Evolutionary conservation across 139 green algal genomes (phyloP), one percentile per base, ranked within the genome.

Genomic region (Volvox africanus): DNA sequence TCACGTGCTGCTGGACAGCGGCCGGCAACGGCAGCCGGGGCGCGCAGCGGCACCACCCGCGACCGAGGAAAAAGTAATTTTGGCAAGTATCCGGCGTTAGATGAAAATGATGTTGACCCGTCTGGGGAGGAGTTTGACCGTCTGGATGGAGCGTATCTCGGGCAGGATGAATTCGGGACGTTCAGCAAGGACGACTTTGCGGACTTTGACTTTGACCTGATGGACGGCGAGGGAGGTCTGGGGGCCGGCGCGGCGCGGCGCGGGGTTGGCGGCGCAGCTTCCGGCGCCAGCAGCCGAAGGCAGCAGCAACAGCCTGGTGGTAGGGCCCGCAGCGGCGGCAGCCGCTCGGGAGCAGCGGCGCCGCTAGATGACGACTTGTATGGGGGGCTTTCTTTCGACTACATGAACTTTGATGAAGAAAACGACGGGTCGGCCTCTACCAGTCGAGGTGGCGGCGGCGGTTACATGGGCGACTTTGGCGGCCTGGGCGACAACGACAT

Each of bases 201-300:
- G 32, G 37, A 87, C 21, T 76, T 76, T 24, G 61, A 77, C 30
- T 77, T 87, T 62, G 81, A 87, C 61, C 32, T 87, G 24, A 62
- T 32, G 6, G 80, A 55, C 16, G 80, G 69, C 28, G 80, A 84
- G 21, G 78, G 35, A 26, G 17, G 14, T 17, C 37, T 24, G 24
- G 37, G 78, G 21, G 78, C 13, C 36, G 37, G 36, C 6, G 78
- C 37, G 36, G 18, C 11, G 35, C 21, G 37, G 1, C 78, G 62
- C 24, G 24, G 32, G 13, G 36, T 35, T 44, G 78, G 37, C 78
- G 78, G 36, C 78, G 37, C 50, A 20, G 80, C 22, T 11, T 24
- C 26, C 80, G 44, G 44, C 44, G 44, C 44, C 44, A 55, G 44
- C 9, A 55, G 44, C 44, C 44, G 44, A 9, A 24, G 17, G 1